Evolutionary conservation across 106 monocot genomes (phyloP).

Genomic region (Iris macrosiphon): DNA sequence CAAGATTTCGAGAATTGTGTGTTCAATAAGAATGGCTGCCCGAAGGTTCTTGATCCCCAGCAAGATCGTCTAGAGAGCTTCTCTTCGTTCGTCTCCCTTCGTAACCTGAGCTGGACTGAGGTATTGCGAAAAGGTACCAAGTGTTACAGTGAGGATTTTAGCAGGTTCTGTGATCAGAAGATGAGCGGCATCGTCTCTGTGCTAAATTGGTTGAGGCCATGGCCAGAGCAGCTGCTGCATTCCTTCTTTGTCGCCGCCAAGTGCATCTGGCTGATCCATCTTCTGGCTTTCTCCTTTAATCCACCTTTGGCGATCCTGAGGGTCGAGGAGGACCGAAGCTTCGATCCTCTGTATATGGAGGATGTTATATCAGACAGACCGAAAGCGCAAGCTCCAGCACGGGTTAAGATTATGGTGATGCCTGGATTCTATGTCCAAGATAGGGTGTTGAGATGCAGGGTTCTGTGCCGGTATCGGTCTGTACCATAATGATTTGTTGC

Average conservation of each 20-base stretch:
- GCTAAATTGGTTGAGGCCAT: conserved; percentile 50
- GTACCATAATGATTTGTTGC: background rate
- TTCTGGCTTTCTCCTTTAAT: conserved; percentile 81
- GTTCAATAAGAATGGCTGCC: conserved; percentile 61
- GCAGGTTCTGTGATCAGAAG: conserved; percentile 79
- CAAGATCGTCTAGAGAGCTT: conserved; percentile 64
- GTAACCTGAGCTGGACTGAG: conserved; percentile 89
- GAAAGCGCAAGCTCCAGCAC: conserved; percentile 19
- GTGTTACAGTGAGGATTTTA: conserved; percentile 73
- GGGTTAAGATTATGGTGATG: conserved; percentile 85
- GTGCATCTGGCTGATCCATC: conserved; percentile 89
- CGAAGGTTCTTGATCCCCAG: conserved; percentile 61
- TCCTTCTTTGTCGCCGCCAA: conserved; percentile 78
- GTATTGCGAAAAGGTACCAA: conserved; percentile 69
- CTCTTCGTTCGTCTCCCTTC: conserved; percentile 60
- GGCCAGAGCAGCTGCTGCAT: conserved; percentile 70
- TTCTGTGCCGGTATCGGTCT: conserved; percentile 46
- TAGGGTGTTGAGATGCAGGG: conserved; percentile 71
- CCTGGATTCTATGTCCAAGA: conserved; percentile 92
- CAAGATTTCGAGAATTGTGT: conserved; percentile 93
- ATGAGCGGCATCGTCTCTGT: conserved; percentile 56
- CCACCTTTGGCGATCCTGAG: conserved; percentile 64
- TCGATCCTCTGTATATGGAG: conserved; percentile 79
- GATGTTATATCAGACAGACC: conserved; percentile 46
- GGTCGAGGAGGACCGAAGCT: conserved; percentile 65